These are phyloP conservation scores for Fusarium luffae DNA, from an alignment of 2,329 filamentous ascomycete species.

Conservation along the genomic window DNA sequence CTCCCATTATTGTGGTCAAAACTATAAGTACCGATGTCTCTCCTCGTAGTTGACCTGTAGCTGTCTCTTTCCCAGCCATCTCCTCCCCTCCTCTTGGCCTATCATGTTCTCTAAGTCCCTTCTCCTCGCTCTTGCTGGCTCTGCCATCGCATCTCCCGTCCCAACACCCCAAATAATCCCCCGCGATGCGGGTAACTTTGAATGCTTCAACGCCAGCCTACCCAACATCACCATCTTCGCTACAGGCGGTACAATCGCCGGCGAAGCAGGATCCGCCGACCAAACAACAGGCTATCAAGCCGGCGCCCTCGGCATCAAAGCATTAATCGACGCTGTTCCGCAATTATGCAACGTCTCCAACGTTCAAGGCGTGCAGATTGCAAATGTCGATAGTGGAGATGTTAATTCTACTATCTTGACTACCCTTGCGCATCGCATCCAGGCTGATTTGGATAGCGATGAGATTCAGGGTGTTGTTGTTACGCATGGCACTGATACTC, in stretches of 20 bases:
- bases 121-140: conserved; percentile 20
- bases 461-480: conserved; percentile 63
- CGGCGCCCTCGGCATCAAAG: conserved; percentile 58
- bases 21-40: background rate
- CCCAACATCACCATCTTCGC: conserved; percentile 67
- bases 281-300: conserved; percentile 57
- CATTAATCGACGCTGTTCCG: conserved; percentile 64
- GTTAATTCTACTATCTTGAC: conserved; percentile 62
- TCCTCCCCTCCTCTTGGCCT: background rate
- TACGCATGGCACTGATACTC: conserved; percentile 72
- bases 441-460: conserved; percentile 56
- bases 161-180: conserved; percentile 17
- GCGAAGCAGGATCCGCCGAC: conserved; percentile 56
- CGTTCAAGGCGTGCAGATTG: conserved; percentile 62
- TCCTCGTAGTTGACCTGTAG: accelerated
- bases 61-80: background rate
- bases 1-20: background rate
- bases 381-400: conserved; percentile 58
- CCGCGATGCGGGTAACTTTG: conserved; percentile 22
- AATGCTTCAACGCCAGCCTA: conserved; percentile 47
- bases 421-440: conserved; percentile 59
- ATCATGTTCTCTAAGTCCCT: conserved; percentile 29
- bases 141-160: conserved; percentile 23
- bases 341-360: conserved; percentile 64
- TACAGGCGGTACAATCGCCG: conserved; percentile 69